Evolutionary conservation across 2,329 filamentous ascomycete genomes (phyloP), one percentile per base, ranked within the genome.

Genomic region (Phoma sp.): DNA sequence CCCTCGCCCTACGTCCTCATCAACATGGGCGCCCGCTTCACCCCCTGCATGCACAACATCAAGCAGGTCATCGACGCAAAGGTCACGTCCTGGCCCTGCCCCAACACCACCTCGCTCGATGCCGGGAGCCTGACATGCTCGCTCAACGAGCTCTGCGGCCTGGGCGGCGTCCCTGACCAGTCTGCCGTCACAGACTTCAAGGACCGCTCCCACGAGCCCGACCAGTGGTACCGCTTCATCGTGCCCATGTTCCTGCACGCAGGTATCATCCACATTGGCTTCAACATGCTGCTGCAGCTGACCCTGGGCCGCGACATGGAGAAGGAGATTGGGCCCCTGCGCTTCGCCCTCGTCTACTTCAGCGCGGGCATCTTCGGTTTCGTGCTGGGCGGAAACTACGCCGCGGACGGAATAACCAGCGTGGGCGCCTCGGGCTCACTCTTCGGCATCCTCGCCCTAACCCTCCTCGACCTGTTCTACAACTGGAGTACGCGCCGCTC

Each of bases 211-310:
- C 80, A 88, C 2, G 82, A 85, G 57, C 95, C 95, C 0, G 88
- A 98, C 72, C 95, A 99, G 75, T 99, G 95, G 95, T 99, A 85
- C 77, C 90, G 95, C 57, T 98, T 99, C 79, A 97, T 99, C 70
- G 80, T 89, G 1, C 94, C 95, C 35, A 97, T 99, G 58, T 99
- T 99, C 78, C 81, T 99, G 68, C 95, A 99, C 70, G 92, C 92
- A 1, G 95, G 95, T 13, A 78, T 99, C 51, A 88, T 99, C 60
- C 95, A 99, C 72, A 97, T 99, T 55, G 91, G 87, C 15, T 97
- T 98, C 83, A 99, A 99, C 76, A 83, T 99, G 77, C 83, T 98
- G 7, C 83, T 97, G 21, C 95, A 99, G 74, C 77, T 97, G 69
- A 96, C 91, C 0, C 85, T 98, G 51, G 95, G 90, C 27, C 88